Base-by-base conservation (phyloP, 1,139 yeast genomes). In the Saccharomyces hybrid region DNA sequence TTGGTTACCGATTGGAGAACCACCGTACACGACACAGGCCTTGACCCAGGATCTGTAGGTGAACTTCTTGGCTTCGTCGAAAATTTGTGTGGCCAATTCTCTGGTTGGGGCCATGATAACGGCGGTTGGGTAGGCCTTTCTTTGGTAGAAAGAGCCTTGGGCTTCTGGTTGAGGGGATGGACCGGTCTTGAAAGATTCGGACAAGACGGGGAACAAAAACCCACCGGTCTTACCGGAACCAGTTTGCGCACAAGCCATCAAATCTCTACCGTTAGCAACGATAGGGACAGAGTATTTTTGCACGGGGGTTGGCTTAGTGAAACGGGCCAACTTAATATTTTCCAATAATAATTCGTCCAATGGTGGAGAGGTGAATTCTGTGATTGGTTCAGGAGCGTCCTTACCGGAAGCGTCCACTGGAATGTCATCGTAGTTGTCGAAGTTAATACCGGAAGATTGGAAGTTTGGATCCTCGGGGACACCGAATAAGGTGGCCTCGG, bases 171-270 rank as follows among this genome's bases (percentile, higher is more conserved):
- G 55, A 53, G 84, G 79, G 56, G 89, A 81, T 57, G 99, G 99
- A 50, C 99, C 99, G 66, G 79, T 82, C 73, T 82, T 77, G 76
- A 85, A 93, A 59, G 95, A 88, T 76, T 91, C 93, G 50, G 96
- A 87, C 65, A 93, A 81, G 57, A 95, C 96, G 62, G 99, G 99
- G 88, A 93, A 93, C 71, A 93, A 80, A 81, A 93, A 93, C 63
- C 99, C 99, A 80, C 99, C 98, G 71, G 99, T 93, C 79, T 93
- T 93, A 82, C 99, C 99, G 56, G 98, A 91, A 88, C 95, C 98
- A 66, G 99, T 93, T 79, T 93, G 99, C 60, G 99, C 99, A 84
- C 99, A 93, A 49, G 99, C 99, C 99, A 93, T 93, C 76, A 93
- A 84, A 76, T 93, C 99, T 78, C 99, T 85, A 67, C 96, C 96